Base-by-base conservation (phyloP, 2,329 filamentous ascomycete species). In the Cryphonectria japonica region DNA sequence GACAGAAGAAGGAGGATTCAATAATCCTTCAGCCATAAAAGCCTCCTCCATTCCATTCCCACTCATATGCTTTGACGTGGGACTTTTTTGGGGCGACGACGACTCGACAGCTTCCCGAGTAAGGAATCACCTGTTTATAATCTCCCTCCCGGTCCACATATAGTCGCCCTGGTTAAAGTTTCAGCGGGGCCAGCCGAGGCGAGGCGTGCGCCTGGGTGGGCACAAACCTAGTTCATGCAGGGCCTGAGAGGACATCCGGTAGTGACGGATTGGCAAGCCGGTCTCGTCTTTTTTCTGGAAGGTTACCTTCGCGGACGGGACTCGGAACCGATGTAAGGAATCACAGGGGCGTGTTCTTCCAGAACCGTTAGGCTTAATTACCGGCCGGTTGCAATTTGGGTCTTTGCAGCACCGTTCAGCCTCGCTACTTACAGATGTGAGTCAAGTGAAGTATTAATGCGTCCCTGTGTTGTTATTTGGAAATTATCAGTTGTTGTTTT, bases 91-190 rank as follows among this genome's bases (percentile, higher is more conserved):
- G 14, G 54, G 54, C 52, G 29, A 34, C 54, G 7, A 57, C 16
- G 16, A 60, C 57, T 37, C 34, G 22, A 61, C 5, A 37, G 39
- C 32, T 39, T n/a, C 34, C 22, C 8, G 16, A 39, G 32, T 61
- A 37, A 37, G 59, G 14, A 39, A 39, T 61, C 34, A 37, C 26
- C 34, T n/a, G 59, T 61, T 61, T 39, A 61, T 39, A 61, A 61
- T 37, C 32, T 61, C 59, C n/a, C 19, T 5, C 34, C 19, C 22
- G 61, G 39, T 64, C 39, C 37, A 64, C 61, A 22, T 43, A 41
- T 64, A 65, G 43, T 50, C 16, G 41, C 26, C 39, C 50, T 22
- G 63, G 34, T 65, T 65, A 52, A 65, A 65, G 63, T 65, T 65
- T 52, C 43, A 37, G 63, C 37, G 63, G 62, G 39, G 63, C 6